Conservation (phyloP, 169 alveolate genomes). For the Plasmodium berghei region DNA sequence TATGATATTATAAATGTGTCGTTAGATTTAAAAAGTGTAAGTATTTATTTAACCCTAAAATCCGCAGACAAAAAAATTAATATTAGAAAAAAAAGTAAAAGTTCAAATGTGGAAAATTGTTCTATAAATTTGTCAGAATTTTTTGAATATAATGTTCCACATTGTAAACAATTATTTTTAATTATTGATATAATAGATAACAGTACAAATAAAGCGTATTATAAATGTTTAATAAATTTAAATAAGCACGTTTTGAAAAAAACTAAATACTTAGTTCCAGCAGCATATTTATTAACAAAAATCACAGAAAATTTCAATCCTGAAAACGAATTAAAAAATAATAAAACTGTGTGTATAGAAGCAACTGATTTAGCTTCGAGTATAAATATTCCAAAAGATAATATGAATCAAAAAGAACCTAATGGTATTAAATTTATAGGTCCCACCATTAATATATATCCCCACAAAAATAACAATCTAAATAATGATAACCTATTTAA, state of each 20-base stretch:
- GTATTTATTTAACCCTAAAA: slow-evolving; percentile 49
- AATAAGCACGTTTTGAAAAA: slow-evolving; percentile 42
- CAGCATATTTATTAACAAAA: slow-evolving; percentile 37
- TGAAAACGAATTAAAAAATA: slow-evolving; percentile 8
- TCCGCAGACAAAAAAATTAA: slow-evolving; percentile 51
- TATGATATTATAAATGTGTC: slow-evolving; percentile 66
- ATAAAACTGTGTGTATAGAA: not conserved
- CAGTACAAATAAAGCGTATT: slow-evolving; percentile 1
- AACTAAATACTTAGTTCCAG: slow-evolving; percentile 26
- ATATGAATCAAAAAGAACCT: not conserved
- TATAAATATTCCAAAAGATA: not conserved
- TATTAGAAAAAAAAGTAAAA: slow-evolving; percentile 41
- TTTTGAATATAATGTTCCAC: slow-evolving; percentile 23
- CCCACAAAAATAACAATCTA: not conserved
- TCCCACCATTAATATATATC: not conserved
- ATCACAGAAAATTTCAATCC: slow-evolving; percentile 9
- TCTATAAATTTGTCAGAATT: slow-evolving; percentile 53
- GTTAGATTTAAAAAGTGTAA: slow-evolving; percentile 20
- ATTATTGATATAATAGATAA: slow-evolving; percentile 33
- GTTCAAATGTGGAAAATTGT: slow-evolving; percentile 27
- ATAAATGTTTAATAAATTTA: slow-evolving; percentile 51
- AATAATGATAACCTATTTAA: not conserved
- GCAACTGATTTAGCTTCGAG: not conserved
- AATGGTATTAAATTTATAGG: not conserved
- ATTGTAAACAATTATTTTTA: slow-evolving; percentile 21